Percentiles rank a stretch among this genome's conserved stretches.
phyloP scores from a whole-genome alignment of 192 early-diverging fungal genomes.

The Coemansia sp. region DNA sequence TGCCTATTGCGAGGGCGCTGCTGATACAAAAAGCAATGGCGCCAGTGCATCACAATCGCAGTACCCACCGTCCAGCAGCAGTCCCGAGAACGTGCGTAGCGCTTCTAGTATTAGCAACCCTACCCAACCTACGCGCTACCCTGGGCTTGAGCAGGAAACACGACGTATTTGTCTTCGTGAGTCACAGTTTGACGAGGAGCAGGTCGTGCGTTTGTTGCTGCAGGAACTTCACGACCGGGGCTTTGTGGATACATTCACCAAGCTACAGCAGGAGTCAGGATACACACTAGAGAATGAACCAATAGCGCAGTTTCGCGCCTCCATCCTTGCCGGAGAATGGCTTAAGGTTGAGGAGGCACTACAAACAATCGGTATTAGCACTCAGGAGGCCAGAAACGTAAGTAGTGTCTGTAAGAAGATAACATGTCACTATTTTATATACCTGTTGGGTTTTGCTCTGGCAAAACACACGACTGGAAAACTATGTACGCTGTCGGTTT shows the following conservation, averaged over 20 bases:
- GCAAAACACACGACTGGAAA: neutral
- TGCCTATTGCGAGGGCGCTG: constrained; percentile 10
- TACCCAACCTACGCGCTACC: constrained; percentile 27
- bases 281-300: constrained; percentile 69
- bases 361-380: constrained; percentile 32
- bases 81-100: neutral
- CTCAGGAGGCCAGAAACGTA: constrained; percentile 24
- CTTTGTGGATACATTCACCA: constrained; percentile 66
- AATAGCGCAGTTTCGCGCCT: constrained; percentile 67
- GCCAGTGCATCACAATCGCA: neutral
- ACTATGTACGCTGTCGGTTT: neutral
- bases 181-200: constrained; percentile 56
- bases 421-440: neutral
- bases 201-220: constrained; percentile 84
- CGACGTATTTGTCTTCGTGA: constrained; percentile 44
- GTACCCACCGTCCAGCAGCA: constrained; percentile 7
- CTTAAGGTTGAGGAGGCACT: constrained; percentile 61
- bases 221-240: constrained; percentile 85
- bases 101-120: neutral
- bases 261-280: constrained; percentile 79
- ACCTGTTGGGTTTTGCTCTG: neutral
- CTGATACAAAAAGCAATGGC: constrained; percentile 2
- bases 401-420: constrained; percentile 3
- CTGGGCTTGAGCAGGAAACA: constrained; percentile 33
- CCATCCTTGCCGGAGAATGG: constrained; percentile 81